Evolutionary conservation across 2,329 filamentous ascomycete species (phyloP), one percentile per base, ranked within the genome.

Genomic region (Paraphoma sp.): DNA sequence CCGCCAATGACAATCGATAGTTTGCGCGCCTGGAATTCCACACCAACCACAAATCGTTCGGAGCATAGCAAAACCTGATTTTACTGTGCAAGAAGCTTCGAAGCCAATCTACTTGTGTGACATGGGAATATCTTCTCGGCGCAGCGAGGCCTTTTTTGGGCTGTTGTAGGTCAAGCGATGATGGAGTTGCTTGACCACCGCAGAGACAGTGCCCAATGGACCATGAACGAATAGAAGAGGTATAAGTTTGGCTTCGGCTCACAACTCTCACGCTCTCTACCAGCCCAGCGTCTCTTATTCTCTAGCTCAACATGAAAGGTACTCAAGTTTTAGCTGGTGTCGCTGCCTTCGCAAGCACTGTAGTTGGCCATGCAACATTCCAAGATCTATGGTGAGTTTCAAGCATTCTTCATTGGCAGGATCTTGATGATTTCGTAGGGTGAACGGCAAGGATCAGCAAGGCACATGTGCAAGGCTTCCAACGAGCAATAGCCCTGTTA

Each of bases 401-500:
- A 11, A 38, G 6, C 6, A 38, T 11, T 6, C 3, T 38, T 11
- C 10, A 3, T 42, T 17, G 40, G 14, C 40, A 42, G n/a, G 16
- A n/a, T n/a, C 16, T n/a, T 17, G 40, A 16, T 17, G 11, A 2
- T 11, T 42, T 17, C 40, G 8, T 42, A 42, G 72, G 73, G 63
- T 76, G 23, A 64, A 71, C 29, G 68, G 72, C 2, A 60, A 63
- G 43, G 71, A 74, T 51, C 53, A 68, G 63, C 65, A 68, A 65
- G 60, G 64, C 28, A 56, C 62, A 28, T 74, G 70, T 41, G 71
- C 67, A 11, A 59, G 70, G 18, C 57, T 73, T 2, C 70, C 70
- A 8, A 64, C 52, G 8, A 67, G 57, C 67, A 88, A 74, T 51
- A 73, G 63, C 51, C 71, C 73, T 1, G 62, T 76, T 11, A 65